These are phyloP conservation scores for Calonectria honghensis DNA, from an alignment of 2,329 filamentous ascomycete species.

Conservation along the genomic window DNA sequence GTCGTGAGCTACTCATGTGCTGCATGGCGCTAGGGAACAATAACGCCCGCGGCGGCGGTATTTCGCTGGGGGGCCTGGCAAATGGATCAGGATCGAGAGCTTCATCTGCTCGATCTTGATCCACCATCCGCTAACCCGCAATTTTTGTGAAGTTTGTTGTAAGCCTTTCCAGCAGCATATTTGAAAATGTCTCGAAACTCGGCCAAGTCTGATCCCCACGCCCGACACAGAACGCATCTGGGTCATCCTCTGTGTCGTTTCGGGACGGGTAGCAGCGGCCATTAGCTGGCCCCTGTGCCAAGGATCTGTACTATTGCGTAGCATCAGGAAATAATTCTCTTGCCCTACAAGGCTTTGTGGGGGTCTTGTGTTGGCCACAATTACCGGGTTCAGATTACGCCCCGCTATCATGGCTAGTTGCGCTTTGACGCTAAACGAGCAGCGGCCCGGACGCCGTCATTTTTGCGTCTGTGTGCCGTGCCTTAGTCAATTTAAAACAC, in stretches of 20 bases:
- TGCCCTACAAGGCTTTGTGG: not conserved
- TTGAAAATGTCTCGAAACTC: no score
- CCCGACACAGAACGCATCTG: not conserved
- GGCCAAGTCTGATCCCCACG: not conserved
- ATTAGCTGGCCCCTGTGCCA: not conserved
- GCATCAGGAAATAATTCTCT: not conserved
- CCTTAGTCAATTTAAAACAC: not conserved
- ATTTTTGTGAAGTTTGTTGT: not conserved
- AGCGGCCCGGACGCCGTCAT: not conserved
- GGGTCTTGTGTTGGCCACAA: not conserved
- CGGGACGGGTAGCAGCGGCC: not conserved
- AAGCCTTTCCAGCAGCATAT: no score
- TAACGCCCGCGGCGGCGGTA: not conserved
- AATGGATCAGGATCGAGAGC: not conserved
- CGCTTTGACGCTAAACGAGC: slow-evolving; percentile 6
- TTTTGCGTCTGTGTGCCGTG: not conserved
- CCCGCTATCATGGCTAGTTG: not conserved
- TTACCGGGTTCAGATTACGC: not conserved
- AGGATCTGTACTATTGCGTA: not conserved
- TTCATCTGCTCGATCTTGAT: not conserved
- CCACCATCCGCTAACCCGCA: not conserved
- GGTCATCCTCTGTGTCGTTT: not conserved
- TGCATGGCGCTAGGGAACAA: not conserved
- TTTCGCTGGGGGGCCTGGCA: not conserved
- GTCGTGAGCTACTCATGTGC: no score